phyloP scores from a whole-genome alignment of 1,284 basidiomycete species.

The Ceratobasidium sp. region DNA sequence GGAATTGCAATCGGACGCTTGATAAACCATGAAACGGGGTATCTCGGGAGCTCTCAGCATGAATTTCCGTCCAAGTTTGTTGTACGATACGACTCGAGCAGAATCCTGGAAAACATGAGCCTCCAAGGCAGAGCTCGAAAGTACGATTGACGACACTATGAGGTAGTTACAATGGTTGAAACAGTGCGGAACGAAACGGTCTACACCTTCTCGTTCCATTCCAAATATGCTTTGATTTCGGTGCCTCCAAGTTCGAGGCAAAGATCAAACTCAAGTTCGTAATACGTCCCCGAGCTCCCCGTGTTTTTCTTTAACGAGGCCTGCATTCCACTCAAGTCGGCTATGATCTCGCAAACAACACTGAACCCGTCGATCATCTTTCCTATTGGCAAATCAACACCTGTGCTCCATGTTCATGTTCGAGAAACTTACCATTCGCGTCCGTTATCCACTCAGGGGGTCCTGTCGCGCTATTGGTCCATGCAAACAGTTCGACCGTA shows the following conservation, averaged over 20 bases:
- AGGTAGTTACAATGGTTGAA: too few species aligned
- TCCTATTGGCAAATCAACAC: background rate
- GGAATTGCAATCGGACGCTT: too few species aligned
- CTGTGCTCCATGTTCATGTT: background rate
- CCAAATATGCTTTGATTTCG: slow-evolving; percentile 11
- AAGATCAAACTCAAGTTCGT: background rate
- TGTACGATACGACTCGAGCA: too few species aligned
- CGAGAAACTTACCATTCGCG: background rate
- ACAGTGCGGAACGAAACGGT: too few species aligned
- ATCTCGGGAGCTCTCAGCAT: too few species aligned
- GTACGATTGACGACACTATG: too few species aligned
- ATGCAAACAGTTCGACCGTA: background rate
- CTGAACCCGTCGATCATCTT: slow-evolving; percentile 3
- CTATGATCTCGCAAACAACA: slow-evolving; percentile 3
- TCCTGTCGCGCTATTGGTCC: background rate
- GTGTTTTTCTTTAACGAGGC: background rate
- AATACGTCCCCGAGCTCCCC: background rate
- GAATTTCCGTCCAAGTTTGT: too few species aligned
- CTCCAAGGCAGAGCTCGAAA: too few species aligned
- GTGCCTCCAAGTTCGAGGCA: slow-evolving; percentile 15
- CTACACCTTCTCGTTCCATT: slow-evolving; percentile 21
- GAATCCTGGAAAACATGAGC: too few species aligned
- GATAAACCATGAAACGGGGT: too few species aligned
- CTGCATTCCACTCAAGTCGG: background rate
- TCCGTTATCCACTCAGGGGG: background rate